phyloP scores from a whole-genome alignment of 768 basidiomycete genomes.

The Mycena filopes region DNA sequence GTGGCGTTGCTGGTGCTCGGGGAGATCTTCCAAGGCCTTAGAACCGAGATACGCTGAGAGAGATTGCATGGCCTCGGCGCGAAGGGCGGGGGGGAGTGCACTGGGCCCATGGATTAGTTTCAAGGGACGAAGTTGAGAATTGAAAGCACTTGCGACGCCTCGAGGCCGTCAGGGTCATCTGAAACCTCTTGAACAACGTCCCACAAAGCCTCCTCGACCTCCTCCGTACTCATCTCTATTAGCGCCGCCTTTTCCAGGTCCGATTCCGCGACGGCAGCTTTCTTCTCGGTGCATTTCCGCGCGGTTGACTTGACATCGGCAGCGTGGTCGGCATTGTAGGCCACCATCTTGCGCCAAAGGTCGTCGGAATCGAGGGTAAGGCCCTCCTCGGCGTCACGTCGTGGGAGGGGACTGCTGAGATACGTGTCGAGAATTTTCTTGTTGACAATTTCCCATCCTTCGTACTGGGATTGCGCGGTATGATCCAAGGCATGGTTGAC shows the following conservation, averaged over 20 bases:
- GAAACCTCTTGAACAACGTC: not conserved
- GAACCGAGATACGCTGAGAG: not conserved
- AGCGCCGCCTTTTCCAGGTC: not conserved
- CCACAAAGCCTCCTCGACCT: not conserved
- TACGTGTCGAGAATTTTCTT: not conserved
- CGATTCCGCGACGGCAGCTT: not conserved
- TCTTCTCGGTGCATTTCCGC: not conserved
- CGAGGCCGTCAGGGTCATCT: not conserved
- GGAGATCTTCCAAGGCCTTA: not conserved
- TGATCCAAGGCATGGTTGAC: conserved; percentile 1
- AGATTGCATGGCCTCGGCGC: not conserved
- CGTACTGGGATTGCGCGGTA: not conserved
- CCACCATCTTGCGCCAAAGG: not conserved
- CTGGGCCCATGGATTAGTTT: not conserved
- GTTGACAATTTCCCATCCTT: not conserved
- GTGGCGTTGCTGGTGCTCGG: not conserved
- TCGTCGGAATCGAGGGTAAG: not conserved
- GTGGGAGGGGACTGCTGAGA: not conserved
- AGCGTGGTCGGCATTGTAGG: not conserved
- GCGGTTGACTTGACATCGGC: conserved; percentile 24
- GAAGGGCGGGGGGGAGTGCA: not conserved
- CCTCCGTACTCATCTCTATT: not conserved
- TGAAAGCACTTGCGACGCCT: conserved; percentile 14
- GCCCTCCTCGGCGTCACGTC: not conserved
- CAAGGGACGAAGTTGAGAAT: not conserved